Evolutionary conservation across 2,329 filamentous ascomycete species (phyloP).

Genomic region (Cladobotryum mycophilum): DNA sequence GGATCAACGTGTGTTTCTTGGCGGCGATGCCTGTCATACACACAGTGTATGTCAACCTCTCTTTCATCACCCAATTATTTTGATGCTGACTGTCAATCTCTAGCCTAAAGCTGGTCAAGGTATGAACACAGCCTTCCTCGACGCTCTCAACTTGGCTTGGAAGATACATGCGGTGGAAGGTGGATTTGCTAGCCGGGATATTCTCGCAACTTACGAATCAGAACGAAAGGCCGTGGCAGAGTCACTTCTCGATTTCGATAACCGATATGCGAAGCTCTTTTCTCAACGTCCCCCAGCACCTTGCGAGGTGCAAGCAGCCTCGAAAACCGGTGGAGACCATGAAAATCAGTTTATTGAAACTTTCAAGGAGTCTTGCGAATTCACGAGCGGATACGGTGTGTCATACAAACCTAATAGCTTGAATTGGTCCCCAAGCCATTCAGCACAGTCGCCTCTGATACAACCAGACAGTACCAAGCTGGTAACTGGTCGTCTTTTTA

Average conservation of each 20-base stretch:
- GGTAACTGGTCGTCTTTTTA: constrained; percentile 67
- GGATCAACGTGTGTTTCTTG: constrained; percentile 65
- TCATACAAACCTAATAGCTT: constrained; percentile 74
- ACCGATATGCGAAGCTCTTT: constrained; percentile 84
- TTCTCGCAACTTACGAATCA: constrained; percentile 78
- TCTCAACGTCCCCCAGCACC: constrained; percentile 69
- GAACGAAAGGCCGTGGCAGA: constrained; percentile 84
- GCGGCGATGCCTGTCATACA: constrained; percentile 73
- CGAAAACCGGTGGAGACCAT: constrained; percentile 26
- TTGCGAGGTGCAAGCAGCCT: constrained; percentile 63
- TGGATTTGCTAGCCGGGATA: constrained; percentile 67
- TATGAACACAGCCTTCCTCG: constrained; percentile 74
- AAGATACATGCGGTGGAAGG: constrained; percentile 88
- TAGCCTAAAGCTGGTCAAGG: constrained; percentile 71
- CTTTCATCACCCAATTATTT: neutral
- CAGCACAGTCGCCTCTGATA: constrained; percentile 64
- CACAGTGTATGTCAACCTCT: constrained; percentile 52
- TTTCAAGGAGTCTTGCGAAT: constrained; percentile 87
- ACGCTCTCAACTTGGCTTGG: constrained; percentile 88
- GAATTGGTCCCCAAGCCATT: constrained; percentile 74
- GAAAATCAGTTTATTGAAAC: constrained; percentile 78
- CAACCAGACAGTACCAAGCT: constrained; percentile 60
- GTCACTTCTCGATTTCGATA: constrained; percentile 77
- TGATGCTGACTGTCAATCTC: constrained; percentile 35
- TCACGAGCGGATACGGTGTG: constrained; percentile 88